Percentiles rank a stretch among this genome's conserved stretches.
Evolutionary conservation across 192 early-diverging fungal genomes (phyloP).

Genomic region (Umbelopsis sp.): DNA sequence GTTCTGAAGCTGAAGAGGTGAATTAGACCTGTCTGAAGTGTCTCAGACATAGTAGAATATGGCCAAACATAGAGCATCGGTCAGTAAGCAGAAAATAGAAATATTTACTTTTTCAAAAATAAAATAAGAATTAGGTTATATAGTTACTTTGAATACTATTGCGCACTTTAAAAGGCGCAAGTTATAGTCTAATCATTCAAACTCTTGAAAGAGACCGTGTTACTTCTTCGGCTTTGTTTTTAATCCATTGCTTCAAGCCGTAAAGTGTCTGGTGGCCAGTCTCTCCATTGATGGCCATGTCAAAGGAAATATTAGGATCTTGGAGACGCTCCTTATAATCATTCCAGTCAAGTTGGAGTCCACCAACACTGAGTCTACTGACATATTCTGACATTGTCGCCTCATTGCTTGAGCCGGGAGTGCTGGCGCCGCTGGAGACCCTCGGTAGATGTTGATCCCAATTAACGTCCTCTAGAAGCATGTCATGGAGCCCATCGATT

Average conservation of each 20-base stretch:
- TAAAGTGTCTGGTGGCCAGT: conserved; percentile 29
- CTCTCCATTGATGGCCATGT: conserved; percentile 23
- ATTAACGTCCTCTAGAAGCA: conserved; percentile 29
- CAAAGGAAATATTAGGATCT: neutral
- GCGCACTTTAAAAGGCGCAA: too few species aligned
- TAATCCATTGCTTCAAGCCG: conserved; percentile 33
- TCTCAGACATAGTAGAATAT: too few species aligned
- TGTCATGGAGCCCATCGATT: conserved; percentile 24
- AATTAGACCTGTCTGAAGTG: too few species aligned
- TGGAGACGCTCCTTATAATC: neutral
- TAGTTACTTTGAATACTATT: too few species aligned
- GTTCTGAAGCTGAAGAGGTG: too few species aligned
- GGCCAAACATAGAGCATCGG: too few species aligned
- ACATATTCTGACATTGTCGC: neutral
- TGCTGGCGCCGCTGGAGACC: conserved; percentile 6
- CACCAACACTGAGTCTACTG: neutral
- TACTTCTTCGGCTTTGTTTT: conserved; percentile 20
- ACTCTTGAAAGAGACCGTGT: too few species aligned
- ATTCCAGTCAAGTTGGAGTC: neutral
- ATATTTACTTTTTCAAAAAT: too few species aligned
- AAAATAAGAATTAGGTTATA: too few species aligned
- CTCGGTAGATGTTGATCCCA: conserved; percentile 30
- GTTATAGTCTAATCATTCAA: too few species aligned
- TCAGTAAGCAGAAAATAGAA: too few species aligned
- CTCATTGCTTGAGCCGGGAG: neutral